phyloP scores from a whole-genome alignment of 2,329 filamentous ascomycete species.

The Fusarium torulosum region DNA sequence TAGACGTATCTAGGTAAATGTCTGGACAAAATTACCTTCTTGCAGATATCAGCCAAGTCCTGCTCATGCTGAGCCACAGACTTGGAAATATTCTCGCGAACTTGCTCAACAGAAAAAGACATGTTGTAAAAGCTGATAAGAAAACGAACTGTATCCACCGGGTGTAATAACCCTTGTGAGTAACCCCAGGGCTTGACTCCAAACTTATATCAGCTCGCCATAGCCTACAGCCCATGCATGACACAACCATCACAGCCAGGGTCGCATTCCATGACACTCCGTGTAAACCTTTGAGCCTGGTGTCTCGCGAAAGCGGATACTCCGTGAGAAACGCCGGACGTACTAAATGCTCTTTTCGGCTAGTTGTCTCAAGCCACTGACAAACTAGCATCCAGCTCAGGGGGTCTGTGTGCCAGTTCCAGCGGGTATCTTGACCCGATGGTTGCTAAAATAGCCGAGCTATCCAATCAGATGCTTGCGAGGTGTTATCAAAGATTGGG shows the following conservation, averaged over 20 bases:
- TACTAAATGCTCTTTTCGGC: not conserved
- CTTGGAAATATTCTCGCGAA: slow-evolving; percentile 28
- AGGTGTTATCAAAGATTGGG: not conserved
- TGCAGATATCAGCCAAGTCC: slow-evolving; percentile 32
- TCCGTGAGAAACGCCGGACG: not conserved
- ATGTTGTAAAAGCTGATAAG: slow-evolving; percentile 3
- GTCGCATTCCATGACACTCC: not conserved
- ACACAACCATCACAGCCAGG: not conserved
- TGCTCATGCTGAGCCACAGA: slow-evolving; percentile 28
- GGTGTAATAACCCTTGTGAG: not conserved
- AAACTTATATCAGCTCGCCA: slow-evolving; percentile 10
- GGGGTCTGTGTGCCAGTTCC: slow-evolving; percentile 15
- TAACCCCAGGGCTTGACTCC: not conserved
- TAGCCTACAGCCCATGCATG: slow-evolving; percentile 3
- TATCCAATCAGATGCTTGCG: slow-evolving; percentile 17
- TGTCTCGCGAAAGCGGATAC: not conserved
- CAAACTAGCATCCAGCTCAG: not conserved
- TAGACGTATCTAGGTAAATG: fast-evolving
- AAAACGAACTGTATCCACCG: not conserved
- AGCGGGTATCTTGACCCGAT: not conserved
- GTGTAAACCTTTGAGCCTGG: not conserved
- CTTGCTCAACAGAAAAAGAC: not conserved
- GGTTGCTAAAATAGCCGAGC: slow-evolving; percentile 32
- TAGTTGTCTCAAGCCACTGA: not conserved
- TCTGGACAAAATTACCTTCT: slow-evolving; percentile 17